Conservation (phyloP, 2,329 filamentous ascomycete genomes). For the Aureobasidium sp. region DNA sequence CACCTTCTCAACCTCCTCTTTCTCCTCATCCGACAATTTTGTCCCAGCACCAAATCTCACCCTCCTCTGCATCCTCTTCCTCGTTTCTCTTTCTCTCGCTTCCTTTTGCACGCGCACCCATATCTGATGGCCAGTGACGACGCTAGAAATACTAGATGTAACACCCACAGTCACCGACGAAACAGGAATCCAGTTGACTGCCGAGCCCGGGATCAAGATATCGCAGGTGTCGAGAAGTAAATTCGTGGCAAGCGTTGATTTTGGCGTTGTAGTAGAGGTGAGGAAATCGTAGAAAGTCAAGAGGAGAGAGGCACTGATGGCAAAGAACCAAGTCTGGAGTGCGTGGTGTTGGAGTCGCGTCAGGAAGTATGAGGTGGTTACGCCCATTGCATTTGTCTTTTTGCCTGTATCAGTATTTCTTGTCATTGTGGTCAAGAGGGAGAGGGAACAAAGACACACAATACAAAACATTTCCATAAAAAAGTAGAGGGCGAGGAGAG, state of each 20-base stretch:
- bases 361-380: conserved; percentile 39
- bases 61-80: neutral
- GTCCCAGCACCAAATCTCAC: conserved; percentile 4
- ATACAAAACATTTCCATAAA: conserved; percentile 60
- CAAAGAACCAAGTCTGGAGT: conserved; percentile 64
- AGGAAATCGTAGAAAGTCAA: conserved; percentile 37
- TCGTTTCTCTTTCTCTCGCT: neutral
- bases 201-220: conserved; percentile 52
- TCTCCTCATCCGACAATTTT: neutral
- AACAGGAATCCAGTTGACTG: conserved; percentile 54
- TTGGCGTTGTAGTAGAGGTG: neutral
- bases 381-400: conserved; percentile 43
- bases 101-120: conserved; percentile 40
- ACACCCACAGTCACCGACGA: conserved; percentile 48
- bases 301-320: conserved; percentile 46
- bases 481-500: conserved; percentile 60
- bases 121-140: conserved; percentile 53
- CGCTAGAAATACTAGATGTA: conserved; percentile 55
- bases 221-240: conserved; percentile 55
- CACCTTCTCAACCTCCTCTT: neutral
- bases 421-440: neutral
- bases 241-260: conserved; percentile 31
- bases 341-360: conserved; percentile 48
- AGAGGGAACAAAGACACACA: conserved; percentile 39
- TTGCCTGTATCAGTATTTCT: neutral